Conservation (phyloP, 2,329 filamentous ascomycete genomes). For the Colletotrichum filicis region DNA sequence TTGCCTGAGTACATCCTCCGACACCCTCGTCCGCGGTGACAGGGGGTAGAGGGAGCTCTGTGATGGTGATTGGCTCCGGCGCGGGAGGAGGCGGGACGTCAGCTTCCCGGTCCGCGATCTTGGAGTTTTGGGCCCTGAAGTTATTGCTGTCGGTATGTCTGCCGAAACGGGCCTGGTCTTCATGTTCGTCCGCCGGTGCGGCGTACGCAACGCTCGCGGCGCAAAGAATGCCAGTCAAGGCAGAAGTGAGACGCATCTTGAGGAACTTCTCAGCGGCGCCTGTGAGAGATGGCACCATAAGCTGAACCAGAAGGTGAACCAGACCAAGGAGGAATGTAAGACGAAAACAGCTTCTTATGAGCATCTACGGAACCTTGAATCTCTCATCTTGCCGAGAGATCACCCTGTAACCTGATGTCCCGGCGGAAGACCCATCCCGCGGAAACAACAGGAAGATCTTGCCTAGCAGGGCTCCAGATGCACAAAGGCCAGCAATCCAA, state of each 20-base stretch:
- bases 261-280: background rate
- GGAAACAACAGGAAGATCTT: background rate
- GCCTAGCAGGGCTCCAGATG: background rate
- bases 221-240: background rate
- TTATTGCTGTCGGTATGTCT: background rate
- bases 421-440: background rate
- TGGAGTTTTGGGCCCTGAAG: background rate
- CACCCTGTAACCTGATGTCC: background rate
- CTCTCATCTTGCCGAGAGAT: conserved; percentile 3
- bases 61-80: conserved; percentile 48
- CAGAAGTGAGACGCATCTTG: conserved; percentile 1
- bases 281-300: background rate
- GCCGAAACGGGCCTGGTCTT: background rate
- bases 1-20: conserved; percentile 45
- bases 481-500: background rate
- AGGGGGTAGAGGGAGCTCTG: conserved; percentile 50
- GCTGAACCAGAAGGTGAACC: background rate
- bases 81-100: conserved; percentile 39
- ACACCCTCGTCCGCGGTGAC: conserved; percentile 38
- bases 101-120: background rate
- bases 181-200: background rate
- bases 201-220: background rate
- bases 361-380: background rate
- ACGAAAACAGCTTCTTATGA: background rate
- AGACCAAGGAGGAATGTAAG: background rate